Evolutionary conservation across 2,329 filamentous ascomycete genomes (phyloP).

Genomic region (Aschersonia sp.): DNA sequence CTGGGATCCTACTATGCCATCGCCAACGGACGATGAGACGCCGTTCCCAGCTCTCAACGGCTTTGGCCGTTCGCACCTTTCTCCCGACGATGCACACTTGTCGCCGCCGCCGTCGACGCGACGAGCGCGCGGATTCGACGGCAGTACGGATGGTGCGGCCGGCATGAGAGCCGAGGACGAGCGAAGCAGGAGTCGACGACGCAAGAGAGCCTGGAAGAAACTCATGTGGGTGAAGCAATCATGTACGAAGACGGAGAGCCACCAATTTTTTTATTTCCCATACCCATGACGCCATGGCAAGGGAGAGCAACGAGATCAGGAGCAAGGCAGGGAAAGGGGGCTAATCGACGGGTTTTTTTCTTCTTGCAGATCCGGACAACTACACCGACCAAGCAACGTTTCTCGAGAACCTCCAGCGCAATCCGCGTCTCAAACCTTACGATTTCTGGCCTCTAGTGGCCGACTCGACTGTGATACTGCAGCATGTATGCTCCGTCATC

Average conservation of each 20-base stretch:
- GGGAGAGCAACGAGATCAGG: no score
- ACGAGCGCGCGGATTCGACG: conserved; percentile 17
- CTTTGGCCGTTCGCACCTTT: conserved; percentile 52
- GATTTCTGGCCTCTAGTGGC: conserved; percentile 96
- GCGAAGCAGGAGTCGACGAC: conserved; percentile 50
- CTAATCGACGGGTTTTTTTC: not conserved
- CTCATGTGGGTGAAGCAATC: conserved; percentile 95
- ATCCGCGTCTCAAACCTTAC: conserved; percentile 85
- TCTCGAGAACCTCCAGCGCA: conserved; percentile 86
- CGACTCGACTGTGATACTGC: conserved; percentile 90
- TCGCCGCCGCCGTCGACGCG: conserved; percentile 53
- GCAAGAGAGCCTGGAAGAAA: conserved; percentile 80
- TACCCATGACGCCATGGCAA: no score
- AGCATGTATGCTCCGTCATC: conserved; percentile 88
- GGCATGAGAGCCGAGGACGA: conserved; percentile 31
- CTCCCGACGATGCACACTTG: conserved; percentile 73
- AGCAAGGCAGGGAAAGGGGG: no score
- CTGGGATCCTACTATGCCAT: conserved; percentile 13
- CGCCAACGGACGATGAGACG: conserved; percentile 23
- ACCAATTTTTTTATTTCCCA: no score
- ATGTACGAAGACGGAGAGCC: conserved; percentile 36
- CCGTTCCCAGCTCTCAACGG: conserved; percentile 19
- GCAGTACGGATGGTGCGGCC: conserved; percentile 19
- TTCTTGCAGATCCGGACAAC: conserved; percentile 71
- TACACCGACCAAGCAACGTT: conserved; percentile 97